Evolutionary conservation across 805 yeast species (phyloP), one percentile per base, ranked within the genome.

Genomic region (Tetrapisispora arboricola): DNA sequence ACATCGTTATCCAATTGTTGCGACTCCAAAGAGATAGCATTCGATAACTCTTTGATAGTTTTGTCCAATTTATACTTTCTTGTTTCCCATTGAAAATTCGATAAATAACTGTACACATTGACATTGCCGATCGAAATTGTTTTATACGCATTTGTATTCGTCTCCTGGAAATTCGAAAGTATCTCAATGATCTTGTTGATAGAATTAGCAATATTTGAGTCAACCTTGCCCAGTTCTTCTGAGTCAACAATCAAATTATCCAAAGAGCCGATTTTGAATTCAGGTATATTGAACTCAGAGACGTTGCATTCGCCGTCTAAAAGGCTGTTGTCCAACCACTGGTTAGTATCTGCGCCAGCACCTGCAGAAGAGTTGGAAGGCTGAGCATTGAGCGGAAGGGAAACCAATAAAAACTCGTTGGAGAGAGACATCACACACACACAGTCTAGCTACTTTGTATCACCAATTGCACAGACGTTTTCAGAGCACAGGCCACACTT

Each of bases 241-340:
- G 88, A 78, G 63, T 88, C 88, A 52, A 82, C 78, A 41, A 92
- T 94, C 45, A 92, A 72, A 24, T 87, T 80, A 63, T 92, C 99
- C 57, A 92, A 73, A 11, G 97, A 88, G 22, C 96, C 96, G 47
- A 92, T 85, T 62, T 92, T 90, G 64, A 92, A 90, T 46, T 72
- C 77, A 7, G 97, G 97, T 39, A 87, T 69, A 27, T 69, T 66
- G 44, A 83, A 74, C 42, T 71, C 66, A 40, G 70, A 61, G 26
- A 84, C 68, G 37, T 75, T 78, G 31, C 73, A 70, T 49, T 67
- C 71, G 17, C 87, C 88, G 18, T 70, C 74, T 45, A 73, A 64
- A 44, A 81, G 64, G 24, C 66, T 60, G 39, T 70, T 61, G 48
- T 78, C 76, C 44, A 84, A 63, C 78, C 81, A 80, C 16, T 63